Evolutionary conservation across 2,329 filamentous ascomycete genomes (phyloP).

Genomic region (Hymenoscyphus linearis): DNA sequence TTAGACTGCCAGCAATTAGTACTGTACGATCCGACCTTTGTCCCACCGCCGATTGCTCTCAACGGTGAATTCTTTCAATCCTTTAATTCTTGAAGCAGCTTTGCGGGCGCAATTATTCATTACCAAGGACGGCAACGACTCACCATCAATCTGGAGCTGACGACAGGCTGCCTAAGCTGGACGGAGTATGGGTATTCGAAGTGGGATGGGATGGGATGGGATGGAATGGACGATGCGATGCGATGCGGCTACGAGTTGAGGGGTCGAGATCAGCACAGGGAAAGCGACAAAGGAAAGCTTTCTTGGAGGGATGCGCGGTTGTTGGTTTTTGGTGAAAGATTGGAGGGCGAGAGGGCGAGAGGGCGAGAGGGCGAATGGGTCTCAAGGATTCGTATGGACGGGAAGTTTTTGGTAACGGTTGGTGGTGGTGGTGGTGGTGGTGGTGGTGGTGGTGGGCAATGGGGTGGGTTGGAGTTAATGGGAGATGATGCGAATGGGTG

Average conservation of each 20-base stretch:
- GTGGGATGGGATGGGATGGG: not conserved
- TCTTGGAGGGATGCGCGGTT: not conserved
- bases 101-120: not conserved
- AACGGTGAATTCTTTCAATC: not conserved
- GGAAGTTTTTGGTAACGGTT: too few relatives aligned
- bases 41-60: not conserved
- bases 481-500: too few relatives aligned
- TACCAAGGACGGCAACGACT: not conserved
- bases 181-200: not conserved
- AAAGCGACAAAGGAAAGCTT: not conserved
- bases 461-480: too few relatives aligned
- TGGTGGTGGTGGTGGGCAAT: too few relatives aligned
- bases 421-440: too few relatives aligned
- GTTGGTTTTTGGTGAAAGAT: not conserved
- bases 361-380: too few relatives aligned
- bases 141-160: not conserved
- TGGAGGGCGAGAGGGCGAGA: not conserved
- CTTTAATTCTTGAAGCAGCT: not conserved
- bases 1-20: slow-evolving; percentile 21
- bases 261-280: not conserved
- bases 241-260: not conserved
- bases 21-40: not conserved
- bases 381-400: too few relatives aligned
- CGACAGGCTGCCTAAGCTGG: not conserved
- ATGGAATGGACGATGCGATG: not conserved